Percentiles rank a stretch among this genome's conserved stretches.
phyloP scores from a whole-genome alignment of 139 green algal genomes.

The Chlamydomonas incerta region DNA sequence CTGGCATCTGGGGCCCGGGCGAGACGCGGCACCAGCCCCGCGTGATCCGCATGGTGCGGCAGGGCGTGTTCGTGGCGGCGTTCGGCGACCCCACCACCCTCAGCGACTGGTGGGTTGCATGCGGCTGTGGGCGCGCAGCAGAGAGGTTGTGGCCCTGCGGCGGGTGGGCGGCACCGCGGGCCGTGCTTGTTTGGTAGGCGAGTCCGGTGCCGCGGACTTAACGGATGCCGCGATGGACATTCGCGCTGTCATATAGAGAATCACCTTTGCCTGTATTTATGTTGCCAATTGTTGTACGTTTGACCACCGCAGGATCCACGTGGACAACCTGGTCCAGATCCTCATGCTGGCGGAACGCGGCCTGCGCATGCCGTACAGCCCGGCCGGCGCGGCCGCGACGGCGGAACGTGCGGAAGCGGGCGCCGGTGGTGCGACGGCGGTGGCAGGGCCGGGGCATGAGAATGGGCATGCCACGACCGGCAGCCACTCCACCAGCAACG shows the following conservation, averaged over 20 bases:
- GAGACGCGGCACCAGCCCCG: conserved; percentile 40
- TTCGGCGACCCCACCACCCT: conserved; percentile 9
- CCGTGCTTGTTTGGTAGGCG: too few species aligned
- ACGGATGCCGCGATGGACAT: too few species aligned
- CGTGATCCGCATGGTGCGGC: conserved; percentile 24
- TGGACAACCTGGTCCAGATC: conserved; percentile 50
- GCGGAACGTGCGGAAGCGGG: too few species aligned
- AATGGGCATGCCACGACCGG: not conserved
- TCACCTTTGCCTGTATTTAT: too few species aligned
- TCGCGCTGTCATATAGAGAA: too few species aligned
- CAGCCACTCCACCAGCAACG: not conserved
- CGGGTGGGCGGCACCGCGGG: too few species aligned
- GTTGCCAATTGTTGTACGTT: too few species aligned
- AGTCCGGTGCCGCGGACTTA: too few species aligned
- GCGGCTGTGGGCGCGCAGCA: too few species aligned
- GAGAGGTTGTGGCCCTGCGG: too few species aligned
- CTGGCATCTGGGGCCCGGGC: conserved; percentile 51
- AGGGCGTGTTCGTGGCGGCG: conserved; percentile 6
- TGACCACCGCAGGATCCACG: conserved; percentile 51
- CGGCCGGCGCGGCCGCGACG: not conserved
- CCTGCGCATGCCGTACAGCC: not conserved
- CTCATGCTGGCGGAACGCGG: conserved; percentile 8
- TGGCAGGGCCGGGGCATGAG: too few species aligned
- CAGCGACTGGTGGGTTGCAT: not conserved
- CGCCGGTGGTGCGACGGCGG: too few species aligned